These are phyloP conservation scores for Lophiotrema nucula DNA, from an alignment of 495 filamentous ascomycete genomes.

Conservation along the genomic window DNA sequence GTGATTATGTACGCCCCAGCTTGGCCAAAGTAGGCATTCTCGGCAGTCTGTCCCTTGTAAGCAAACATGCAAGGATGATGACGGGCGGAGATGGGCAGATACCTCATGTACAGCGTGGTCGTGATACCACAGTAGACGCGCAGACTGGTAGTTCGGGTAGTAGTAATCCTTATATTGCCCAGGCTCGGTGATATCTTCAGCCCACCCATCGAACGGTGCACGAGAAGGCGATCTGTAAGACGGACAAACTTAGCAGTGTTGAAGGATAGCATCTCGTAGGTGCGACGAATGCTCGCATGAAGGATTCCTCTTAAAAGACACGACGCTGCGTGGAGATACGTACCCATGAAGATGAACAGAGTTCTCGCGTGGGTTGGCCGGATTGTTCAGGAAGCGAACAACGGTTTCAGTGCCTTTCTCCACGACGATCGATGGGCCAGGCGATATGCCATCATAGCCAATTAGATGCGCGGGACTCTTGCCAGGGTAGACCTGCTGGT, in stretches of 20 bases:
- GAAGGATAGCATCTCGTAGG: conserved; percentile 44
- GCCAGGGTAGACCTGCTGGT: conserved; percentile 50
- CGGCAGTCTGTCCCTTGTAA: conserved; percentile 39
- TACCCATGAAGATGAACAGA: conserved; percentile 56
- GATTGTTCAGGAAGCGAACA: conserved; percentile 53
- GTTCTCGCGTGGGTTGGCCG: conserved; percentile 34
- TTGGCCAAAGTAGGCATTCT: conserved; percentile 56
- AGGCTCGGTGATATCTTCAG: conserved; percentile 51
- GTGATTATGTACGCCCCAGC: conserved; percentile 48
- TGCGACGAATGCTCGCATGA: too few relatives aligned
- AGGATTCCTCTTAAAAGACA: too few relatives aligned
- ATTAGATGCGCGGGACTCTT: conserved; percentile 47
- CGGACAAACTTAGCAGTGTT: too few relatives aligned
- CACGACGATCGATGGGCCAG: conserved; percentile 51
- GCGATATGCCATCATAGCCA: conserved; percentile 56
- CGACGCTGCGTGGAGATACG: too few relatives aligned
- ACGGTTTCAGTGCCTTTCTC: conserved; percentile 48
- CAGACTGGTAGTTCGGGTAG: conserved; percentile 53
- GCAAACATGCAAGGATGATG: background rate
- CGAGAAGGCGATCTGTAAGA: conserved; percentile 42
- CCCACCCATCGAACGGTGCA: conserved; percentile 54
- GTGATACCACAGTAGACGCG: conserved; percentile 58
- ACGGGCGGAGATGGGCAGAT: background rate
- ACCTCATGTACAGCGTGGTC: conserved; percentile 47
- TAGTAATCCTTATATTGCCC: conserved; percentile 62